Percentiles rank a stretch among this genome's conserved stretches.
These are phyloP conservation scores for Penicillium sclerotiorum DNA, from an alignment of 2,329 filamentous ascomycete species.

Conservation along the genomic window DNA sequence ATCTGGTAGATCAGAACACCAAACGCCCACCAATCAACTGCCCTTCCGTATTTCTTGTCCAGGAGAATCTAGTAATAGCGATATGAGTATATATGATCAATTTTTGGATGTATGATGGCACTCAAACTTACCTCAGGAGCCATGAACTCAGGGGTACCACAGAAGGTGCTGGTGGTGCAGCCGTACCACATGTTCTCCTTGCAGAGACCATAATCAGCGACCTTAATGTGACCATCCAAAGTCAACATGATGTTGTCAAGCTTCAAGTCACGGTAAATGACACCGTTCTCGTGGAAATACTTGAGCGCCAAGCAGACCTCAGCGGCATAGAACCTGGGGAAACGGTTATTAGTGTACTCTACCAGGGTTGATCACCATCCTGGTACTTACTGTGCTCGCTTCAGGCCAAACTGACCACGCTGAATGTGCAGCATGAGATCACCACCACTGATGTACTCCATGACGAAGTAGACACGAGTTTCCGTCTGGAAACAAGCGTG, in stretches of 20 bases:
- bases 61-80: constrained; percentile 75
- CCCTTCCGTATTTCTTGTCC: constrained; percentile 96
- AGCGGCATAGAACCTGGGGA: constrained; percentile 82
- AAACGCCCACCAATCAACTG: constrained; percentile 99
- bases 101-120: background rate
- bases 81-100: background rate
- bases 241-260: constrained; percentile 90
- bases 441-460: constrained; percentile 98
- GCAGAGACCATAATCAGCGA: constrained; percentile 97
- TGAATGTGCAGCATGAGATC: constrained; percentile 99
- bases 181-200: constrained; percentile 99
- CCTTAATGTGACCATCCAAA: constrained; percentile 96
- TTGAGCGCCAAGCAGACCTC: constrained; percentile 97
- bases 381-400: constrained; percentile 81
- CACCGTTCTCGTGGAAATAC: constrained; percentile 99
- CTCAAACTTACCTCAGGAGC: constrained; percentile 76
- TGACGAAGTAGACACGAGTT: constrained; percentile 97
- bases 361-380: background rate
- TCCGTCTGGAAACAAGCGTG: constrained; percentile 99
- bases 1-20: constrained; percentile 99
- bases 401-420: constrained; percentile 91
- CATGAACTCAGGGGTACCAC: constrained; percentile 99
- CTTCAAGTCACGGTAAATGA: constrained; percentile 88
- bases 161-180: constrained; percentile 95
- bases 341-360: background rate